Percentiles rank a stretch among this genome's conserved stretches.
Evolutionary conservation across 1,284 basidiomycete genomes (phyloP).

Genomic region (Irpex lacteus): DNA sequence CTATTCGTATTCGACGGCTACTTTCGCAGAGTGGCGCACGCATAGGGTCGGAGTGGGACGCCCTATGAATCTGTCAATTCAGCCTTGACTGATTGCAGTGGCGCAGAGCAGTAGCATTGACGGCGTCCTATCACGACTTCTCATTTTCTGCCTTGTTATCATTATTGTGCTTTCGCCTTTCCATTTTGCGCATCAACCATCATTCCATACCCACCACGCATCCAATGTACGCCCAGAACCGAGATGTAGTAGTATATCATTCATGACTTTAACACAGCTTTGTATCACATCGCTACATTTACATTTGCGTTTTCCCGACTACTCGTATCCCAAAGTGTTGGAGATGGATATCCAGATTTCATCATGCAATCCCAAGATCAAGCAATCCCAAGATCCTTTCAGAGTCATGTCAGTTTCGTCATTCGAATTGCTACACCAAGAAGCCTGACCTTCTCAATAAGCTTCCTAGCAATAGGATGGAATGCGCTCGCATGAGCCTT

Average conservation of each 20-base stretch:
- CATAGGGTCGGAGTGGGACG: slow-evolving; percentile 14
- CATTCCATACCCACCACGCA: not conserved
- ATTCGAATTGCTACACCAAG: not conserved
- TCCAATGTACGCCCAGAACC: not conserved
- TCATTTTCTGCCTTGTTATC: not conserved
- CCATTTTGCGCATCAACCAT: not conserved
- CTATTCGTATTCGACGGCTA: slow-evolving; percentile 34
- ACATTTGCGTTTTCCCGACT: not conserved
- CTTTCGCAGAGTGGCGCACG: slow-evolving; percentile 44
- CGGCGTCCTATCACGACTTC: not conserved
- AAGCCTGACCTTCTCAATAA: slow-evolving; percentile 69
- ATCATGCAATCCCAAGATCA: slow-evolving; percentile 1
- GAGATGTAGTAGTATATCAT: not conserved
- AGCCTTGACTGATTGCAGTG: not conserved
- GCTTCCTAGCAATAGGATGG: slow-evolving; percentile 55
- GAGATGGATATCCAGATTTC: not conserved
- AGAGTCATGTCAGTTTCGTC: not conserved
- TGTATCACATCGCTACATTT: not conserved
- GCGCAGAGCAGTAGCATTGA: not conserved
- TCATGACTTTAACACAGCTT: not conserved
- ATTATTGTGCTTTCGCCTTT: not conserved
- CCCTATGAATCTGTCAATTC: not conserved
- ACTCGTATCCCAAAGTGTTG: not conserved
- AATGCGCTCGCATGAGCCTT: slow-evolving; percentile 52
- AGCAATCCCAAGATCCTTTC: slow-evolving; percentile 1